Conservation (phyloP, 78 protist genomes). For the Tieghemostelium lacteum region DNA sequence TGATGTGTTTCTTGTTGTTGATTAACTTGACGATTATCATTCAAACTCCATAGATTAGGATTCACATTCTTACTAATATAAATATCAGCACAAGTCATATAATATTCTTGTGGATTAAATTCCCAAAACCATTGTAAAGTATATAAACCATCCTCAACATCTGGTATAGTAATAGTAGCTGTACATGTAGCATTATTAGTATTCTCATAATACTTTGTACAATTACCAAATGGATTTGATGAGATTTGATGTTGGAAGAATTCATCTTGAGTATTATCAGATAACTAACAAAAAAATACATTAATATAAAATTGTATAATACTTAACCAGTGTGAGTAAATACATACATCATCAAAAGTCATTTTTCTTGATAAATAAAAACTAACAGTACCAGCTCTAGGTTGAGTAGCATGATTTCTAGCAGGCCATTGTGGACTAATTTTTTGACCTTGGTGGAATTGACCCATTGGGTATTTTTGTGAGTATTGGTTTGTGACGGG, state of each 20-base stretch:
- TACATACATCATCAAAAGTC: constrained; percentile 3
- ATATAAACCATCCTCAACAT: constrained; percentile 26
- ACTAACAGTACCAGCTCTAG: constrained; percentile 62
- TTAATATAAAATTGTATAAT: too few relatives aligned
- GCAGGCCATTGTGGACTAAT: constrained; percentile 79
- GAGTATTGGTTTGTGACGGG: constrained; percentile 2
- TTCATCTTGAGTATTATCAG: constrained; percentile 30
- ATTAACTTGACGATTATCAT: neutral
- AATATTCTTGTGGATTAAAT: constrained; percentile 66
- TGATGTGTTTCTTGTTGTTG: neutral
- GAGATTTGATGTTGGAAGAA: constrained; percentile 35
- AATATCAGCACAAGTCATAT: constrained; percentile 73
- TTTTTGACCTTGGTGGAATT: constrained; percentile 23
- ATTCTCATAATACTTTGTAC: constrained; percentile 47
- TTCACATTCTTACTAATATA: neutral
- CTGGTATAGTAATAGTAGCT: constrained; percentile 36
- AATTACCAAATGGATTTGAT: constrained; percentile 64
- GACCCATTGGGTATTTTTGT: constrained; percentile 58
- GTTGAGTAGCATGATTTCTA: constrained; percentile 61
- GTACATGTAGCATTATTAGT: constrained; percentile 71
- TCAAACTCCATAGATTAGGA: neutral
- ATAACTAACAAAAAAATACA: neutral
- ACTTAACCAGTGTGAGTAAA: too few relatives aligned
- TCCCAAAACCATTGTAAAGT: constrained; percentile 73
- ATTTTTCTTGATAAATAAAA: constrained; percentile 34